Base-by-base conservation (phyloP, 2,329 filamentous ascomycete genomes). In the Ustilaginoidea virens region DNA sequence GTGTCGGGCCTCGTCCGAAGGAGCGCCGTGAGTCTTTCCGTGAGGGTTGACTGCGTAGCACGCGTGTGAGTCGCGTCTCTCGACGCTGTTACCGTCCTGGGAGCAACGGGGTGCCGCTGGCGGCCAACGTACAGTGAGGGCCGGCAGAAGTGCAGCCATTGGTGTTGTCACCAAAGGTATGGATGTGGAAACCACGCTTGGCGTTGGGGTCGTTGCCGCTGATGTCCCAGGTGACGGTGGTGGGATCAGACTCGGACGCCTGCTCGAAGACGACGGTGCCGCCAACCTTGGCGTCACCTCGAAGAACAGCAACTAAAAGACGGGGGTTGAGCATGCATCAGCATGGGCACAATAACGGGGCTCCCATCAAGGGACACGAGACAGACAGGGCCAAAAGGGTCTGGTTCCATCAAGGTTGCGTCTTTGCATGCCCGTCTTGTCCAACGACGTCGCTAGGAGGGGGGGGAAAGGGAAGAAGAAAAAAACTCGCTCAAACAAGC, bases 151-250 rank as follows among this genome's bases (percentile, higher is more conserved):
- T 96, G 80, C 90, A 98, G 59, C 90, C 90, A 65, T 98, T 98
- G 70, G 90, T 96, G 74, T 96, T 96, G 73, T 96, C 90, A 57
- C 90, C 90, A 52, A 93, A 98, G 59, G 90, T 82, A 69, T 98
- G 90, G 53, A 98, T 77, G 71, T 98, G 90, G 72, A 96, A 85
- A 60, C 83, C 90, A 62, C 90, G 87, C 75, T 92, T 74, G 53
- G 90, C 86, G 58, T 92, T 93, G 62, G 87, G 51, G 55, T 96
- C 86, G 63, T 94, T 69, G 62, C 90, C 87, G 38, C 71, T 69
- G 61, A 98, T 85, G 62, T 94, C 74, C 77, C 81, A 98, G 52
- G 78, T 72, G 65, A 98, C 70, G 57, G 69, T 87, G 54, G 90
- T 96, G 45, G 78, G 74, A 47, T 71, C 61, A 48, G 65, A 72